phyloP scores from a whole-genome alignment of 2,329 filamentous ascomycete genomes.

The Colletotrichum caudatum region DNA sequence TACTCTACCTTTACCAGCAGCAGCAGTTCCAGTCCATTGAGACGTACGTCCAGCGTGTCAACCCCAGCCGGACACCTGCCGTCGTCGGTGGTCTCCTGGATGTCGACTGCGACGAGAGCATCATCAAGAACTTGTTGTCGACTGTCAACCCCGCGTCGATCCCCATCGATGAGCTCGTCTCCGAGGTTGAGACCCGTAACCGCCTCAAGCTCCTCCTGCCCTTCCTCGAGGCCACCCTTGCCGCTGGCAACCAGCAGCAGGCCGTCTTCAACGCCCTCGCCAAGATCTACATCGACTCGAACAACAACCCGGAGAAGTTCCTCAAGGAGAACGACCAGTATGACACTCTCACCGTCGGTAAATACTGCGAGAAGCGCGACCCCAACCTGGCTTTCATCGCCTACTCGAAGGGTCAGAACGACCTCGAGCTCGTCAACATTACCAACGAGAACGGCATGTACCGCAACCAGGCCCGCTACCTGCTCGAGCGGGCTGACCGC shows the following conservation, averaged over 20 bases:
- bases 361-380: slow-evolving; percentile 99
- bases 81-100: slow-evolving; percentile 94
- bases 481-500: slow-evolving; percentile 87
- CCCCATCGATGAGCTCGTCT: slow-evolving; percentile 93
- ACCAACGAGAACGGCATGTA: slow-evolving; percentile 99
- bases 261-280: slow-evolving; percentile 97
- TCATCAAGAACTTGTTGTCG: slow-evolving; percentile 91
- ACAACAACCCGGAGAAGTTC: slow-evolving; percentile 98
- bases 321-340: slow-evolving; percentile 98
- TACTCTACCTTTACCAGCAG: slow-evolving; percentile 97
- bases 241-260: slow-evolving; percentile 92
- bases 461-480: slow-evolving; percentile 94
- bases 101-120: slow-evolving; percentile 95
- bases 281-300: slow-evolving; percentile 99
- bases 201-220: slow-evolving; percentile 94
- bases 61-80: slow-evolving; percentile 88
- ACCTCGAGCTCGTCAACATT: slow-evolving; percentile 95
- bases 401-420: slow-evolving; percentile 96
- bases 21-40: slow-evolving; percentile 99
- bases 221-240: slow-evolving; percentile 93
- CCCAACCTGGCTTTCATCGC: slow-evolving; percentile 95
- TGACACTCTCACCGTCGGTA: slow-evolving; percentile 90
- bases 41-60: slow-evolving; percentile 96
- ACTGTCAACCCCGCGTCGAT: slow-evolving; percentile 88
- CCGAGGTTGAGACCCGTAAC: slow-evolving; percentile 95